These are phyloP conservation scores for Wickerhamomyces alni DNA, from an alignment of 805 yeast species.

Conservation along the genomic window DNA sequence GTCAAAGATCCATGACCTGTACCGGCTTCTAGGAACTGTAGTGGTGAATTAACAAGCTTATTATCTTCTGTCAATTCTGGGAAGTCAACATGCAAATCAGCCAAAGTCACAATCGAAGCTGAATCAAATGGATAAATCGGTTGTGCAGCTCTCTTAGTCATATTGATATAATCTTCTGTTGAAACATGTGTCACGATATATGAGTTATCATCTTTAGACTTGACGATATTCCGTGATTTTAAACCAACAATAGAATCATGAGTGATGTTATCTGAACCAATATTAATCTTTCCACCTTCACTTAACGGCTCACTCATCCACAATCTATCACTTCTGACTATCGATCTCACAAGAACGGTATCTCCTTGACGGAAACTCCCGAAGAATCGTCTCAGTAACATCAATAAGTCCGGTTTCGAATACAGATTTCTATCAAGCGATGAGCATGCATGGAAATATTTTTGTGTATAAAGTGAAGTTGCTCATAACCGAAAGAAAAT, in stretches of 20 bases:
- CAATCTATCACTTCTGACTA: slow-evolving; percentile 13
- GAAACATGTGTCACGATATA: slow-evolving; percentile 34
- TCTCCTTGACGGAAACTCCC: slow-evolving; percentile 12
- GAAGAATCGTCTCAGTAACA: background rate
- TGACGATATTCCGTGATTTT: slow-evolving; percentile 28
- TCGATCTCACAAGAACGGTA: slow-evolving; percentile 14
- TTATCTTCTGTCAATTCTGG: slow-evolving; percentile 22
- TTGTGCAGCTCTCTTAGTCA: slow-evolving; percentile 38
- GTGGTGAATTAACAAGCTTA: slow-evolving; percentile 20
- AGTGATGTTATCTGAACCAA: slow-evolving; percentile 21
- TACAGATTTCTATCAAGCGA: background rate
- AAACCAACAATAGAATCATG: slow-evolving; percentile 36
- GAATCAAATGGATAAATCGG: slow-evolving; percentile 49
- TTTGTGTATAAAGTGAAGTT: too few species aligned
- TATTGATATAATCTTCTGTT: slow-evolving; percentile 40
- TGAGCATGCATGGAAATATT: background rate
- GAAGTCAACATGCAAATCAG: slow-evolving; percentile 40
- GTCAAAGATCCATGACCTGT: slow-evolving; percentile 51
- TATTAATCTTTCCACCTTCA: slow-evolving; percentile 14
- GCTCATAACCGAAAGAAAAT: too few species aligned
- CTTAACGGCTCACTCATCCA: slow-evolving; percentile 23
- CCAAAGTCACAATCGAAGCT: slow-evolving; percentile 36
- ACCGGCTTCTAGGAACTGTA: slow-evolving; percentile 45
- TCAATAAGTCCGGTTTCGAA: background rate
- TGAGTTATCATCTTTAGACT: slow-evolving; percentile 21